Evolutionary conservation across 2,329 filamentous ascomycete genomes (phyloP).

Genomic region (Fusarium succisae): DNA sequence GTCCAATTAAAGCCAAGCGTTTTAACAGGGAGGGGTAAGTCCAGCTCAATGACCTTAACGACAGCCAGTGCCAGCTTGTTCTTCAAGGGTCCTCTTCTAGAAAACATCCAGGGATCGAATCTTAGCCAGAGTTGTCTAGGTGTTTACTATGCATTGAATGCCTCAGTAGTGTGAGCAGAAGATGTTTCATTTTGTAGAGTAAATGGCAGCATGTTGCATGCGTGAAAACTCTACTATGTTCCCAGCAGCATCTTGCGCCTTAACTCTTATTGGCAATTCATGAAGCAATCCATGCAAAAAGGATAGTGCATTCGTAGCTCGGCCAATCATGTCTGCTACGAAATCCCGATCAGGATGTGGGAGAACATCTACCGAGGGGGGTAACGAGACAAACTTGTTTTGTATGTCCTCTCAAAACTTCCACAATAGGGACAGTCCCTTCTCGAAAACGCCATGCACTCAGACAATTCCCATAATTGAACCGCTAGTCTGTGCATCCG

Average conservation of each 20-base stretch:
- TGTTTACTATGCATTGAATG: background rate
- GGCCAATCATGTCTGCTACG: background rate
- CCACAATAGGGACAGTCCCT: conserved; percentile 12
- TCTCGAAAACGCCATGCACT: conserved; percentile 14
- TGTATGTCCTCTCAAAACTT: conserved; percentile 12
- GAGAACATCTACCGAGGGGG: background rate
- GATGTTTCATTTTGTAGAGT: background rate
- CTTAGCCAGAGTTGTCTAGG: background rate
- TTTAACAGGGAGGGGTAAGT: background rate
- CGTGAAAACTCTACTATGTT: background rate
- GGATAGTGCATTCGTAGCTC: conserved; percentile 8
- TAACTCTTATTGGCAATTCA: conserved; percentile 28
- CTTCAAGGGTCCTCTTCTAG: background rate
- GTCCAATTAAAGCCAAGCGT: background rate
- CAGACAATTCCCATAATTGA: background rate
- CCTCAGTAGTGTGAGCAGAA: background rate
- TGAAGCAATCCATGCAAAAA: background rate
- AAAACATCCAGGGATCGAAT: background rate
- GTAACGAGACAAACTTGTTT: background rate
- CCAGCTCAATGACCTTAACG: background rate
- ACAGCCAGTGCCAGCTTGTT: background rate
- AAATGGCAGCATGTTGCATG: background rate
- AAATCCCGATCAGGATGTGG: conserved; percentile 8
- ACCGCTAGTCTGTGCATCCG: background rate
- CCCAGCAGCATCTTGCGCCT: background rate